A percentile compares a stretch with the other conserved stretches of the same genome.
These are phyloP conservation scores for Fraxinus albicans DNA, from an alignment of 305 asterid genomes.

Conservation along the genomic window DNA sequence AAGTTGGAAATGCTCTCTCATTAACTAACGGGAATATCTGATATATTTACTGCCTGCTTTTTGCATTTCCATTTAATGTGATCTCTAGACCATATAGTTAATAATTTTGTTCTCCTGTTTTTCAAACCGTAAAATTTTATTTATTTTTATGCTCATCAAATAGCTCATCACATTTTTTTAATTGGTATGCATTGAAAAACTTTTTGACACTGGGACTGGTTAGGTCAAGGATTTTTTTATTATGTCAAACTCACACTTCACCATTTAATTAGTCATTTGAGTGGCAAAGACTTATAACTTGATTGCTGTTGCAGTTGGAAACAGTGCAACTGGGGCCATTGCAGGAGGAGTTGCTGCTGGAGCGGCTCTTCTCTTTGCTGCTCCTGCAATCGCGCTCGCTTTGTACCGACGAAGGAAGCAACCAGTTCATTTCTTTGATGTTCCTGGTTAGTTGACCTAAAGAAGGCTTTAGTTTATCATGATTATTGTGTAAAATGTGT, in stretches of 20 bases:
- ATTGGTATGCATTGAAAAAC: slow-evolving; percentile 2
- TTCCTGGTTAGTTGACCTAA: slow-evolving; percentile 53
- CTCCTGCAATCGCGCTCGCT: slow-evolving; percentile 63
- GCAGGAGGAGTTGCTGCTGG: slow-evolving; percentile 80
- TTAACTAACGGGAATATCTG: not conserved
- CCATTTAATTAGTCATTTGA: slow-evolving; percentile 17
- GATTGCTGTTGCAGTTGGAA: slow-evolving; percentile 48
- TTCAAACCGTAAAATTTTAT: not conserved
- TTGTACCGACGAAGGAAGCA: slow-evolving; percentile 57
- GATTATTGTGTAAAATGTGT: slow-evolving; percentile 7
- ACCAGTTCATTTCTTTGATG: slow-evolving; percentile 63
- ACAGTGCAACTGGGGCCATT: slow-evolving; percentile 64
- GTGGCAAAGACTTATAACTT: slow-evolving; percentile 16
- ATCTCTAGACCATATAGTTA: not conserved
- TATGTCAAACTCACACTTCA: not conserved
- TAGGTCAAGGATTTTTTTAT: not conserved
- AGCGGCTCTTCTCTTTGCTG: slow-evolving; percentile 70
- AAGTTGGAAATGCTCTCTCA: not conserved
- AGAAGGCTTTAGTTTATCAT: slow-evolving; percentile 14
- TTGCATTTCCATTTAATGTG: not conserved
- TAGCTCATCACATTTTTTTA: not conserved
- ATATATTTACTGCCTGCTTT: not conserved
- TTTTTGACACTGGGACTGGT: not conserved
- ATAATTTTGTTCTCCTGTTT: not conserved
- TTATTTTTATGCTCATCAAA: not conserved